Percentiles rank a stretch among this genome's conserved stretches.
Conservation (phyloP, 164 flowering plant species). For the Macadamia tetraphylla region DNA sequence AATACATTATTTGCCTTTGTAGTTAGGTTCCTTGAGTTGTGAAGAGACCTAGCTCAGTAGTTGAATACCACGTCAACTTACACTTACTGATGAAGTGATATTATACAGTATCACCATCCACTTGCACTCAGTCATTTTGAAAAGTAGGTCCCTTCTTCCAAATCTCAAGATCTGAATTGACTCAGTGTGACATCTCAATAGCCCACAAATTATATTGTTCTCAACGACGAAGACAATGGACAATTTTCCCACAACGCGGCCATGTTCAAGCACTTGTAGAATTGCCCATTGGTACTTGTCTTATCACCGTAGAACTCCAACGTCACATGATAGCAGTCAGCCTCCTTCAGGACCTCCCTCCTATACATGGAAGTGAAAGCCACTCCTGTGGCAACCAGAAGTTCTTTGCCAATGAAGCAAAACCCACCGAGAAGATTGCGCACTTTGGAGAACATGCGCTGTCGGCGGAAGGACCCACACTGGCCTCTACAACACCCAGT, state of each 20-base stretch:
- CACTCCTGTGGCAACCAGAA: conserved; percentile 92
- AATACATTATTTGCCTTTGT: too few species aligned
- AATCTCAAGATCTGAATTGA: conserved; percentile 89
- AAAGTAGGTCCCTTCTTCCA: conserved; percentile 92
- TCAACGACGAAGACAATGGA: conserved; percentile 94
- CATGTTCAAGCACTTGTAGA: conserved; percentile 98
- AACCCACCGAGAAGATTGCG: conserved; percentile 90
- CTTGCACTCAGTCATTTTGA: too few species aligned
- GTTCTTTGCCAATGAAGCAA: conserved; percentile 92
- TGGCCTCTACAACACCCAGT: conserved; percentile 95
- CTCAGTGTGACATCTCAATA: conserved; percentile 94
- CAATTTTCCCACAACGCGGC: conserved; percentile 83
- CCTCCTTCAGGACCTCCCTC: conserved; percentile 72
- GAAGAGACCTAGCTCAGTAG: too few species aligned
- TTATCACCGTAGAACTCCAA: conserved; percentile 92
- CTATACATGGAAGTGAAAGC: conserved; percentile 75
- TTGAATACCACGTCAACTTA: too few species aligned
- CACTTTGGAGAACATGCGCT: conserved; percentile 94
- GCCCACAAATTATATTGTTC: conserved; percentile 87
- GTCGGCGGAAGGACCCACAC: conserved; percentile 65
- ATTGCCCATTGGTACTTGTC: conserved; percentile 88
- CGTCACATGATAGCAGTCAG: conserved; percentile 67
- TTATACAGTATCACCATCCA: too few species aligned
- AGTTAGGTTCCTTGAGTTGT: too few species aligned
- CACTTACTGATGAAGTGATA: too few species aligned